A percentile compares a stretch with the other conserved stretches of the same genome.
Conservation (phyloP, 1,284 basidiomycete genomes). For the Puccinia horiana region DNA sequence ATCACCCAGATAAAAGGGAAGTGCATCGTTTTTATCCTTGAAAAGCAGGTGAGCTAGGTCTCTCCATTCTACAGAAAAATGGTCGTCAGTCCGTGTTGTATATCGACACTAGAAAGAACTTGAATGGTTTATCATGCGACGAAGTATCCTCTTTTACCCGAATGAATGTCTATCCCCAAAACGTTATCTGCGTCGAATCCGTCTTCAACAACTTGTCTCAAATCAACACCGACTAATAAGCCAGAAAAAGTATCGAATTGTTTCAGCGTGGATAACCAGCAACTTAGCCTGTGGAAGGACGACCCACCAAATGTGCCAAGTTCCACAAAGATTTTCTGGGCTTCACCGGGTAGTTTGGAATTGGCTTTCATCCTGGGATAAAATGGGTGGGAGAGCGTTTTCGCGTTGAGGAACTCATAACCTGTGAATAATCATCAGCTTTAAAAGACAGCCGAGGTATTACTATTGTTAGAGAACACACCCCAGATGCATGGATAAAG, state of each 20-base stretch:
- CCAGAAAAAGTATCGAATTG: not conserved
- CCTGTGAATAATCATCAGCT: not conserved
- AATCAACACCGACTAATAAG: constrained; percentile 13
- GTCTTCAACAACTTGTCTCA: constrained; percentile 9
- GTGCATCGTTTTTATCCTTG: not conserved
- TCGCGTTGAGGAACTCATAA: constrained; percentile 21
- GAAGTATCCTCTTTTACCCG: not conserved
- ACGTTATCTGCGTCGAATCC: not conserved
- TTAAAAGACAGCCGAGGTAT: not conserved
- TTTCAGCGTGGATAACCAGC: not conserved
- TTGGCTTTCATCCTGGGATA: not conserved
- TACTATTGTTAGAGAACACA: not conserved
- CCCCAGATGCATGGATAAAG: constrained; percentile 27
- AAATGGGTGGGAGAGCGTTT: not conserved
- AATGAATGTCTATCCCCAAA: constrained; percentile 12
- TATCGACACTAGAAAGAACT: not conserved
- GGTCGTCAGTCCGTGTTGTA: not conserved
- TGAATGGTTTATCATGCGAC: not conserved
- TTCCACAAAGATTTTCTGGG: not conserved
- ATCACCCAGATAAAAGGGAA: constrained; percentile 15
- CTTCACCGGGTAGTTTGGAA: not conserved
- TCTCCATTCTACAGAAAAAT: not conserved
- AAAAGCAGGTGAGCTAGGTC: constrained; percentile 13
- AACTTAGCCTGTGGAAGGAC: not conserved
- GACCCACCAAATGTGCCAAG: constrained; percentile 13